phyloP scores from a whole-genome alignment of 2,329 filamentous ascomycete species.

The Fusarium succisae region DNA sequence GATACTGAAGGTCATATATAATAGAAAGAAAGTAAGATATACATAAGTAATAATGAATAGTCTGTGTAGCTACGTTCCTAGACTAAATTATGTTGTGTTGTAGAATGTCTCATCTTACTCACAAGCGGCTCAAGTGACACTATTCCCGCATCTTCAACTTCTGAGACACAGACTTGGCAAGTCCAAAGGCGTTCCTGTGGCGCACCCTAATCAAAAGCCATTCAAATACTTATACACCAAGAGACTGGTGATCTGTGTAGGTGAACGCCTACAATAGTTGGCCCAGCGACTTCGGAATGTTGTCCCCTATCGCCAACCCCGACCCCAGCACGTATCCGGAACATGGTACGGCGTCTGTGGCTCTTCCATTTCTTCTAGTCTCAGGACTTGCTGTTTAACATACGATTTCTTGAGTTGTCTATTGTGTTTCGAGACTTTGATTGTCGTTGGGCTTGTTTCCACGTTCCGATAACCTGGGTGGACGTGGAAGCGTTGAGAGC shows the following conservation, averaged over 20 bases:
- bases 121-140: background rate
- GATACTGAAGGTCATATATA: rapidly evolving
- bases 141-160: background rate
- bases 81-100: rapidly evolving
- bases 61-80: rapidly evolving
- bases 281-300: constrained; percentile 6
- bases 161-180: background rate
- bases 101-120: background rate
- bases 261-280: background rate
- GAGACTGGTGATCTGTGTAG: background rate
- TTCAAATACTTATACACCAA: background rate
- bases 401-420: background rate
- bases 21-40: rapidly evolving
- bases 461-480: background rate
- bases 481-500: background rate
- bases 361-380: background rate
- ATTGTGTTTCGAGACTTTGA: background rate
- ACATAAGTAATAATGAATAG: rapidly evolving
- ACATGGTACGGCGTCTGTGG: background rate
- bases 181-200: background rate
- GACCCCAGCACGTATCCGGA: constrained; percentile 25
- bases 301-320: constrained; percentile 4
- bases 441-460: background rate
- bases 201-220: background rate
- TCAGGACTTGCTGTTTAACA: rapidly evolving